A percentile compares a stretch with the other conserved stretches of the same genome.
phyloP scores from a whole-genome alignment of 306 rosid genomes.

The Carpinus viminea region DNA sequence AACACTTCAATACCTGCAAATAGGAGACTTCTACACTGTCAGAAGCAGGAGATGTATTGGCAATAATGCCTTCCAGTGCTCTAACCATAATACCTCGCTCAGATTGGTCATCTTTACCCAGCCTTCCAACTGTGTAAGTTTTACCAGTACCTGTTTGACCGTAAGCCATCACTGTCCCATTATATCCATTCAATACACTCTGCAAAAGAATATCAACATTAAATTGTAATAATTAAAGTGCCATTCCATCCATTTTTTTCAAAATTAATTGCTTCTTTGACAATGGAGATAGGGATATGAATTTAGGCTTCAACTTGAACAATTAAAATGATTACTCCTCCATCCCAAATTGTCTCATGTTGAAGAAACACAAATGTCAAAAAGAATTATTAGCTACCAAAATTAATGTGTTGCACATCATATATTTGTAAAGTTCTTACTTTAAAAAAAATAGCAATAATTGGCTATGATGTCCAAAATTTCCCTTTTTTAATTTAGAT shows the following conservation, averaged over 20 bases:
- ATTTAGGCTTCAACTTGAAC: background rate
- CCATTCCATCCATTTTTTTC: background rate
- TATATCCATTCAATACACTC: constrained; percentile 71
- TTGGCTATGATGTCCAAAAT: background rate
- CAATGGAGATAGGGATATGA: background rate
- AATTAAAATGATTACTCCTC: background rate
- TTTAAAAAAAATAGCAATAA: background rate
- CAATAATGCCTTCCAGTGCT: constrained; percentile 64
- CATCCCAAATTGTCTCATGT: background rate
- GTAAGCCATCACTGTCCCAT: constrained; percentile 78
- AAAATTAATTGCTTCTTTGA: background rate
- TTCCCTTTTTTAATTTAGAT: background rate
- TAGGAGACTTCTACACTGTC: constrained; percentile 64
- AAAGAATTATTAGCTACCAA: too few relatives aligned
- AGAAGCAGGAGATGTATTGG: constrained; percentile 39
- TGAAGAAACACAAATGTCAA: background rate
- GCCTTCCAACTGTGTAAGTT: constrained; percentile 65
- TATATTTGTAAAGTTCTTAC: too few relatives aligned
- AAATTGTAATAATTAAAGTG: constrained; percentile 6
- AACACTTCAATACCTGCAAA: constrained; percentile 49
- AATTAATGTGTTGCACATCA: too few relatives aligned
- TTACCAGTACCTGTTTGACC: constrained; percentile 84
- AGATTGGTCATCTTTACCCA: constrained; percentile 60
- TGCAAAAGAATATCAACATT: constrained; percentile 39
- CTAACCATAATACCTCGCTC: constrained; percentile 72